phyloP scores from a whole-genome alignment of 2,329 filamentous ascomycete species.

The Alternaria conjuncta region DNA sequence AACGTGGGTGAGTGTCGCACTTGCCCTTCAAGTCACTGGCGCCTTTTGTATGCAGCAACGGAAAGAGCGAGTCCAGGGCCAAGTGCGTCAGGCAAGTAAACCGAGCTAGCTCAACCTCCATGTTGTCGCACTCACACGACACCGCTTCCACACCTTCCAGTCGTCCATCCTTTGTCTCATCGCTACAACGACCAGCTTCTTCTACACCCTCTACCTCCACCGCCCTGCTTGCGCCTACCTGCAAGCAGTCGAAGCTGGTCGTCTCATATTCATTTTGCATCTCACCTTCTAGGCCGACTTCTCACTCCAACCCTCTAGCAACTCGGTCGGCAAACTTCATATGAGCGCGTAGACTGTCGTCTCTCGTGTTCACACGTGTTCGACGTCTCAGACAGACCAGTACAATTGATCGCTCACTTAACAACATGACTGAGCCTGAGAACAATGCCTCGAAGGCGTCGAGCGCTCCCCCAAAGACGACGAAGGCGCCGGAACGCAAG shows the following conservation, averaged over 20 bases:
- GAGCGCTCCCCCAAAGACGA: not conserved
- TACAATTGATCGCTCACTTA: not conserved
- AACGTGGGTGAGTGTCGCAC: not conserved
- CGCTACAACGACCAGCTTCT: constrained; percentile 21
- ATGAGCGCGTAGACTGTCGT: not conserved
- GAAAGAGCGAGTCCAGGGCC: not conserved
- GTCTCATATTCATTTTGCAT: constrained; percentile 1
- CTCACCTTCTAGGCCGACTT: not conserved
- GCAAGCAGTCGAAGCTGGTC: constrained; percentile 20
- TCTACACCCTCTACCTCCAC: not conserved
- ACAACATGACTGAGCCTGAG: constrained; percentile 1
- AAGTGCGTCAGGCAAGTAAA: not conserved
- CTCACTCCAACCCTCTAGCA: not conserved
- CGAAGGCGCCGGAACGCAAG: not conserved
- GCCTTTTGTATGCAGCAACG: not conserved
- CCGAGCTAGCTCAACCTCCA: not conserved
- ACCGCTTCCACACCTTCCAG: constrained; percentile 13
- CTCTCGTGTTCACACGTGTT: not conserved
- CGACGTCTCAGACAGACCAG: not conserved
- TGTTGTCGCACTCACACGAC: not conserved
- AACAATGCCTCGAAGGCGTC: not conserved
- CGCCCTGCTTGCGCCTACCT: not conserved
- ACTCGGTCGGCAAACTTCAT: not conserved
- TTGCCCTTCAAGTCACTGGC: fast-evolving
- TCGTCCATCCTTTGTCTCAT: constrained; percentile 11